phyloP scores from a whole-genome alignment of 192 early-diverging fungal genomes.

The Paraglomus brasilianum region DNA sequence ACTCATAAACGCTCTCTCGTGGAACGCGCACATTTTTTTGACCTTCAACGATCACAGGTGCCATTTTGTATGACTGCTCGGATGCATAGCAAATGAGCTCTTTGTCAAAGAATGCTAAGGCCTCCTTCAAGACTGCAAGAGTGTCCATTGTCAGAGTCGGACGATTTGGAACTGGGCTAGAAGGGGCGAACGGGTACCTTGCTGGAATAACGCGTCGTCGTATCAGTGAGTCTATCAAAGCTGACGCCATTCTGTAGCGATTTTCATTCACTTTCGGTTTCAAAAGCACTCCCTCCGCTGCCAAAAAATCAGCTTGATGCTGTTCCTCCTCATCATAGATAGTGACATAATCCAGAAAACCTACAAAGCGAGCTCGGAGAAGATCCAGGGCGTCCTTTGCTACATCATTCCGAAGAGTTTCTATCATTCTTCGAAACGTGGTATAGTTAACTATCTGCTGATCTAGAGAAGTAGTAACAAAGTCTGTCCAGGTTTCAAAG shows the following conservation, averaged over 20 bases:
- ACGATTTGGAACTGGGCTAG: not conserved
- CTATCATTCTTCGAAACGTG: conserved; percentile 17
- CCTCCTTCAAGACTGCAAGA: not conserved
- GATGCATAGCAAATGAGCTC: not conserved
- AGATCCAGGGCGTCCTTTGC: conserved; percentile 1
- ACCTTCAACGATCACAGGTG: not conserved
- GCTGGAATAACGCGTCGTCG: conserved; percentile 1
- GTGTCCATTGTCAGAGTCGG: not conserved
- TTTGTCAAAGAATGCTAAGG: not conserved
- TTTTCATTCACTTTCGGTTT: not conserved
- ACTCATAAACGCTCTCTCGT: not conserved
- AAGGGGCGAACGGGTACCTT: not conserved
- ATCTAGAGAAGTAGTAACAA: not conserved
- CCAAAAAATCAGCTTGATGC: not conserved
- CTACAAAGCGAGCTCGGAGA: conserved; percentile 23
- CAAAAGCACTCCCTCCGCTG: conserved; percentile 14
- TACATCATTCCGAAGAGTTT: not conserved
- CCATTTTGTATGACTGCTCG: not conserved
- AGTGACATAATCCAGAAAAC: conserved; percentile 1
- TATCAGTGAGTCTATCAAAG: conserved; percentile 16
- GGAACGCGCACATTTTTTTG: not conserved
- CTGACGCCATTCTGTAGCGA: not conserved
- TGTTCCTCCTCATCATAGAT: not conserved
- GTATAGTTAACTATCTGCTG: too few relatives aligned
- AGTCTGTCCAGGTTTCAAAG: not conserved